phyloP scores from a whole-genome alignment of 2,329 filamentous ascomycete species.

The Eutypa lata region DNA sequence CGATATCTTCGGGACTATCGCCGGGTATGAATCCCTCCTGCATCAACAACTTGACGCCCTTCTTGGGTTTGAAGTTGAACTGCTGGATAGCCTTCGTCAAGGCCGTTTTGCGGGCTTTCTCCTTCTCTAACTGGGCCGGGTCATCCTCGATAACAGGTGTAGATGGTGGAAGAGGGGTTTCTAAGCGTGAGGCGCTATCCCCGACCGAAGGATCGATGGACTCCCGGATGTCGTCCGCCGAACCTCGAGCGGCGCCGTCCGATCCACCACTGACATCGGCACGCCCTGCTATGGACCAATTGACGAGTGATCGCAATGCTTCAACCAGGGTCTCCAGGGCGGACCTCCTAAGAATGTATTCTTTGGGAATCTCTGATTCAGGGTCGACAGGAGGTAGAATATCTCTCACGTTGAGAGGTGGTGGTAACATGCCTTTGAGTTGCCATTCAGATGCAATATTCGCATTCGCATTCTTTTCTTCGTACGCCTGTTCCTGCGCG shows the following conservation, averaged over 20 bases:
- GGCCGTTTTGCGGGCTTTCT: constrained; percentile 91
- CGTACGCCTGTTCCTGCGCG: constrained; percentile 79
- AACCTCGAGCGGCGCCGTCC: constrained; percentile 51
- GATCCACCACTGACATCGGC: constrained; percentile 57
- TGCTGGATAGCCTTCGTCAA: constrained; percentile 82
- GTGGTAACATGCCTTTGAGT: constrained; percentile 77
- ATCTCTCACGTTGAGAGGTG: constrained; percentile 76
- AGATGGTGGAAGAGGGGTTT: constrained; percentile 57
- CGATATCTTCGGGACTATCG: constrained; percentile 76
- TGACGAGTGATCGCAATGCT: constrained; percentile 82
- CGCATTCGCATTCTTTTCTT: constrained; percentile 68
- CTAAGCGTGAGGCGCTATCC: constrained; percentile 59
- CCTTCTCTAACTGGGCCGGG: constrained; percentile 88
- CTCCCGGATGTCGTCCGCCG: constrained; percentile 57
- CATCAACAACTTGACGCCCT: constrained; percentile 80
- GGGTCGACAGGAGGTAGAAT: constrained; percentile 59
- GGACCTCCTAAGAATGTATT: constrained; percentile 88
- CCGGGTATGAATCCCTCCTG: constrained; percentile 84
- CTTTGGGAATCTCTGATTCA: constrained; percentile 74
- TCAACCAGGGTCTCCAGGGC: constrained; percentile 87
- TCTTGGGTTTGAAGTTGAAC: constrained; percentile 98
- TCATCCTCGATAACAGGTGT: constrained; percentile 81
- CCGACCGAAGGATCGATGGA: constrained; percentile 71
- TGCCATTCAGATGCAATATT: constrained; percentile 75
- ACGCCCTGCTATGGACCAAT: constrained; percentile 72